Percentiles rank a stretch among this genome's conserved stretches.
phyloP scores from a whole-genome alignment of 495 filamentous ascomycete genomes.

The Talaromyces stipitatus region DNA sequence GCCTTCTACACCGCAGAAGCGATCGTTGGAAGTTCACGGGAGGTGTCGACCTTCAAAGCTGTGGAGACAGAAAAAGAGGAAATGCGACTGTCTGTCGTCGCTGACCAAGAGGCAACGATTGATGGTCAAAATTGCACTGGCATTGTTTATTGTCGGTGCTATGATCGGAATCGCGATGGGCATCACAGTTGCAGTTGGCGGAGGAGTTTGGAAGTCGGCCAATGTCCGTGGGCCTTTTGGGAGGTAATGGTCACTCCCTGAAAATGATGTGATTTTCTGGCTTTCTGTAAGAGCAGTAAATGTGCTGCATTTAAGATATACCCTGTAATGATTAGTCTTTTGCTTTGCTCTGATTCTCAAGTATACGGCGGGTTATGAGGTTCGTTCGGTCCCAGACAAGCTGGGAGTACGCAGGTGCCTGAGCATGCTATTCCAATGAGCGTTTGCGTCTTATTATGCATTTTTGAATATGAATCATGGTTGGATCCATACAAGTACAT shows the following conservation, averaged over 20 bases:
- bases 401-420: background rate
- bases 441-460: background rate
- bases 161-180: constrained; percentile 57
- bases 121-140: constrained; percentile 44
- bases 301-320: background rate
- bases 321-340: background rate
- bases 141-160: constrained; percentile 47
- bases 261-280: background rate
- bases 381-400: background rate
- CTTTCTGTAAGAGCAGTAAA: background rate
- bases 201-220: constrained; percentile 44
- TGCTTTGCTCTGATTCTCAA: background rate
- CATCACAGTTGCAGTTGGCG: constrained; percentile 53
- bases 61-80: constrained; percentile 29
- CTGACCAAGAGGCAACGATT: constrained; percentile 45
- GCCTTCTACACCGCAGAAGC: constrained; percentile 7
- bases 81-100: constrained; percentile 24
- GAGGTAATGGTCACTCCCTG: background rate
- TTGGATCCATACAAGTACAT: background rate
- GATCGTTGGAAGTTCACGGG: constrained; percentile 8
- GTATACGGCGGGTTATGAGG: background rate
- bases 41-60: constrained; percentile 30
- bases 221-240: constrained; percentile 19
- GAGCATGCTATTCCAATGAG: background rate
- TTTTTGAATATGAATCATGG: background rate